These are phyloP conservation scores for Saccharomyces mikatae DNA, from an alignment of 805 yeast genomes.

Conservation along the genomic window DNA sequence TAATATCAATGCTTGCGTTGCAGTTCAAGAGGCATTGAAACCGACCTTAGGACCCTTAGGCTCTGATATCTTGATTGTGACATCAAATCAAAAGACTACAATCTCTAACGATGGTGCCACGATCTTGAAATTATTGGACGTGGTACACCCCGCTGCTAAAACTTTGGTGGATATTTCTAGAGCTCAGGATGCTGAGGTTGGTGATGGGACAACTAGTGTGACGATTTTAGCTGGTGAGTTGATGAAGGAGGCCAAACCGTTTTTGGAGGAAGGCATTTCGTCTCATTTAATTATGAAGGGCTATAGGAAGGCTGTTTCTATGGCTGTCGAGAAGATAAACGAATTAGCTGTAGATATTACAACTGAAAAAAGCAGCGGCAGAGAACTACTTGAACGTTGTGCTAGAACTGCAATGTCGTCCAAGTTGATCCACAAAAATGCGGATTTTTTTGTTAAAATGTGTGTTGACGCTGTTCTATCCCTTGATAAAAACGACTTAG, in stretches of 20 bases:
- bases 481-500: constrained; percentile 75
- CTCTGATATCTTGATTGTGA: constrained; percentile 86
- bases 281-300: constrained; percentile 86
- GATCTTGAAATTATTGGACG: constrained; percentile 80
- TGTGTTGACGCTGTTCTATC: constrained; percentile 91
- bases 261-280: constrained; percentile 93
- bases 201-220: constrained; percentile 97
- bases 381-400: constrained; percentile 78
- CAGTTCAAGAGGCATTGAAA: constrained; percentile 89
- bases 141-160: constrained; percentile 97
- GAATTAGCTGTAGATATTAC: constrained; percentile 70
- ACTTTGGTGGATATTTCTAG: constrained; percentile 89
- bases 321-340: constrained; percentile 64
- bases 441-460: constrained; percentile 88
- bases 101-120: constrained; percentile 99
- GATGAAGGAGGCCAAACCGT: constrained; percentile 79
- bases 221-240: constrained; percentile 92
- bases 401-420: constrained; percentile 98
- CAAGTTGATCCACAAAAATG: constrained; percentile 79
- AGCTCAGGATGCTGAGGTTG: constrained; percentile 96
- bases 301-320: constrained; percentile 67
- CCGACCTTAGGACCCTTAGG: constrained; percentile 98
- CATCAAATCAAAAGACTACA: constrained; percentile 76
- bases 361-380: constrained; percentile 41
- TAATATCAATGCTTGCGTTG: constrained; percentile 93